Conservation (phyloP, 1,284 basidiomycete genomes). For the Takashimella koratensis region DNA sequence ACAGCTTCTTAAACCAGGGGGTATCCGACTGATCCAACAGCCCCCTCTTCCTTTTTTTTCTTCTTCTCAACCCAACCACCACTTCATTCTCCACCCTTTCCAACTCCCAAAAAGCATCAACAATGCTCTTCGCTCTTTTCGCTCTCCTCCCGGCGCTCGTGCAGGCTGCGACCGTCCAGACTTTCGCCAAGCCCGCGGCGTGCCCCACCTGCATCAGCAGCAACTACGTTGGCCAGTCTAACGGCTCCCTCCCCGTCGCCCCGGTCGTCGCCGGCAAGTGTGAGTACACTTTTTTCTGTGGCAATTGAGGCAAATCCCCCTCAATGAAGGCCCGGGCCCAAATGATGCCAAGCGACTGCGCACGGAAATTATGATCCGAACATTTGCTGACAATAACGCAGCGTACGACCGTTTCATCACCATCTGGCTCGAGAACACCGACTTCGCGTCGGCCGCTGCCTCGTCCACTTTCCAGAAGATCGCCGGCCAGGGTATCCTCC, state of each 20-base stretch:
- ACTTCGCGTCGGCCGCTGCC: constrained; percentile 49
- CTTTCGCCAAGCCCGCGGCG: constrained; percentile 48
- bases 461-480: constrained; percentile 54
- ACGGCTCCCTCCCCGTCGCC: constrained; percentile 49
- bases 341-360: no score
- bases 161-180: constrained; percentile 35
- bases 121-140: constrained; percentile 8
- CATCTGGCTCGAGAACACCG: constrained; percentile 52
- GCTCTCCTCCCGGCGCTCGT: constrained; percentile 10
- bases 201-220: constrained; percentile 44
- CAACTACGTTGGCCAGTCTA: constrained; percentile 49
- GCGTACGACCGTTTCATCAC: constrained; percentile 58
- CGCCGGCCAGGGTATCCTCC: constrained; percentile 55
- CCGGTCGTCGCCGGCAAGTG: constrained; percentile 48
- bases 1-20: no score
- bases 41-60: background rate
- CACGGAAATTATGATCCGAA: no score
- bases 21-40: background rate
- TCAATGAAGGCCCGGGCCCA: no score
- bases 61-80: background rate
- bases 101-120: background rate
- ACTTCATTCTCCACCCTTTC: background rate
- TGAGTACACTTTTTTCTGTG: no score
- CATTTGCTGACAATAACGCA: no score
- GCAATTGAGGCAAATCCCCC: no score